Base-by-base conservation (phyloP, 371 early-diverging fungal genomes). In the Polyrhizophydium stewartii region DNA sequence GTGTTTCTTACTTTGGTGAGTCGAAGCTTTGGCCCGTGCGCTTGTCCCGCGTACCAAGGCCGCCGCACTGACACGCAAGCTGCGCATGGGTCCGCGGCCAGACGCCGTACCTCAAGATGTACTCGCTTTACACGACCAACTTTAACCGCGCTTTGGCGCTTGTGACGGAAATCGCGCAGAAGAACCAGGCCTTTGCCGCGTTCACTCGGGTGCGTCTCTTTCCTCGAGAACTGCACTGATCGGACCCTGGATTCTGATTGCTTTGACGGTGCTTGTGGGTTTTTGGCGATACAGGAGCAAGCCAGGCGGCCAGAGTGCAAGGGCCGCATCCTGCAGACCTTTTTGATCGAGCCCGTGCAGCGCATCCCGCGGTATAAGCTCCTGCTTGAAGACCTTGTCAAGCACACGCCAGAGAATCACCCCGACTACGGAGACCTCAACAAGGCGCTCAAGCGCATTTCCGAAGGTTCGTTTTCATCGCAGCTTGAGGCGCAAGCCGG, bases 301-400 rank as follows among this genome's bases (percentile, higher is more conserved):
- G 19, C 43, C 35, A 5, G 55, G 24, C n/a, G 60, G 17, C 66
- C 69, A 10, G 52, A 61, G 2, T 56, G 62, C 53, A 50, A 58
- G 35, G 56, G 80, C 38, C 70, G 87, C 40, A 77, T 72, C n/a
- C 71, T 91, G 19, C 84, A 89, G 55, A 79, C 89, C 0, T 88
- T 85, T 65, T 69, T 92, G 47, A 76, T 92, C 30, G 64, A 88
- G 62, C 92, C 92, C 0, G 82, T 92, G 0, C 92, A 92, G 69
- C 82, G 92, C 1, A 82, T 92, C 52, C 90, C 89, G 1, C 82
- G 61, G 38, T 61, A 62, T 35, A 62, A 62, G 35, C 30, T 62
- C 38, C 32, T 62, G 70, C 86, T 31, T 13, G 57, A 63, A n/a
- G 85, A 87, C 35, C 59, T 91, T 38, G 67, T 87, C 16, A 70